Evolutionary conservation across 495 filamentous ascomycete species (phyloP).

Genomic region (Venustampulla echinocandica): DNA sequence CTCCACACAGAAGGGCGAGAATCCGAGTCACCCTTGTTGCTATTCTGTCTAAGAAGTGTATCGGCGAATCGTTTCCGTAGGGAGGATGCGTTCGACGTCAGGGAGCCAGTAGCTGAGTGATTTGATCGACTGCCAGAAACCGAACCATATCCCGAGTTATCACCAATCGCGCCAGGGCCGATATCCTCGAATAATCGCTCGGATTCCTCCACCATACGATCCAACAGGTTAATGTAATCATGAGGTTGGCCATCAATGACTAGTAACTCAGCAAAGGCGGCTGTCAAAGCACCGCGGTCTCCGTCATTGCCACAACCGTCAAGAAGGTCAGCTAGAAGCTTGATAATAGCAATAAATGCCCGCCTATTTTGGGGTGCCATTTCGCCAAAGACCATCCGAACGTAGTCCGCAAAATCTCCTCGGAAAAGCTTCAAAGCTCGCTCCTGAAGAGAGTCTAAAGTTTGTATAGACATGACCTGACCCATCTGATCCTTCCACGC

Average conservation of each 20-base stretch:
- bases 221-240: constrained; percentile 81
- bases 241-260: constrained; percentile 68
- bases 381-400: constrained; percentile 64
- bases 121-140: constrained; percentile 37
- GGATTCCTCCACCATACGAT: constrained; percentile 86
- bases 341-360: constrained; percentile 75
- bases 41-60: constrained; percentile 65
- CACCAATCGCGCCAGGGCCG: constrained; percentile 33
- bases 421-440: constrained; percentile 66
- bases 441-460: constrained; percentile 59
- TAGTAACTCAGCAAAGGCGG: constrained; percentile 83
- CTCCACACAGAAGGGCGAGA: constrained; percentile 73
- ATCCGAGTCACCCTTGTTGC: constrained; percentile 55
- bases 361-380: constrained; percentile 89
- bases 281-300: constrained; percentile 81
- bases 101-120: constrained; percentile 36
- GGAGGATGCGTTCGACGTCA: constrained; percentile 66
- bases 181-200: constrained; percentile 77
- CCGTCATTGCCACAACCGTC: constrained; percentile 93
- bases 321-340: constrained; percentile 77
- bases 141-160: constrained; percentile 34
- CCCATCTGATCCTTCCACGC: constrained; percentile 90
- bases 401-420: constrained; percentile 78
- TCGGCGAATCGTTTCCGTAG: constrained; percentile 75
- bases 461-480: constrained; percentile 56